Base-by-base conservation (phyloP, 2,329 filamentous ascomycete species). In the Colletotrichum cereale region DNA sequence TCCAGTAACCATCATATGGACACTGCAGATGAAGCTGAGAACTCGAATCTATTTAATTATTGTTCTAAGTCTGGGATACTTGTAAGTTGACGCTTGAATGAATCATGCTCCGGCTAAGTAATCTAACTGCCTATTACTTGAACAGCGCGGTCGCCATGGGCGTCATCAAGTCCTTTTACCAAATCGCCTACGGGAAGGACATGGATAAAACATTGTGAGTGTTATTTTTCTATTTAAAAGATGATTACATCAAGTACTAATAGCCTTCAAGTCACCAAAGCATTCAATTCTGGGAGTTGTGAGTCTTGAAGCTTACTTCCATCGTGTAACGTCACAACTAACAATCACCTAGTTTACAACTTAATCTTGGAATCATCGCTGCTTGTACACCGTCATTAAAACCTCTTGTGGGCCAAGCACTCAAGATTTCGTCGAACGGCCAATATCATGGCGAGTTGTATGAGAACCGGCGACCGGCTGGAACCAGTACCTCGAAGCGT, bases 1-100 rank as follows among this genome's bases (percentile, higher is more conserved):
- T 36, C 83, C 83, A 1, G 76, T 84, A 2, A 80, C 81, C 8
- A 78, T 85, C 67, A 82, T 85, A 63, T 82, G 81, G 79, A 75
- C 75, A 10, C 74, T 84, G 24, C 79, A 84, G 66, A 78, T 82
- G 75, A 81, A 80, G 73, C 74, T 74, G 29, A 77, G 78, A 21
- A 79, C 79, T 2, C 78, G 80, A 26, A 34, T 84, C 0, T 83
- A 84, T 29, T 75, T 85, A 21, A 79, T 84, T 31, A 77, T 73
- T 1, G 81, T 63, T 11, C 44, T 63, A 14, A 63, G 60, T 52
- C 34, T 63, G 5, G 60, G 60, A n/a, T 63, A 53, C 16, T 36
- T 52, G 60, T 63, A 36, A 36, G 80, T 63, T 31, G n/a, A 75
- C 38, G 71, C 75, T 74, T 2, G 18, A 18, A 5, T 5, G 8